These are phyloP conservation scores for Fomitopsis pulvina DNA, from an alignment of 768 basidiomycete genomes.

Conservation along the genomic window DNA sequence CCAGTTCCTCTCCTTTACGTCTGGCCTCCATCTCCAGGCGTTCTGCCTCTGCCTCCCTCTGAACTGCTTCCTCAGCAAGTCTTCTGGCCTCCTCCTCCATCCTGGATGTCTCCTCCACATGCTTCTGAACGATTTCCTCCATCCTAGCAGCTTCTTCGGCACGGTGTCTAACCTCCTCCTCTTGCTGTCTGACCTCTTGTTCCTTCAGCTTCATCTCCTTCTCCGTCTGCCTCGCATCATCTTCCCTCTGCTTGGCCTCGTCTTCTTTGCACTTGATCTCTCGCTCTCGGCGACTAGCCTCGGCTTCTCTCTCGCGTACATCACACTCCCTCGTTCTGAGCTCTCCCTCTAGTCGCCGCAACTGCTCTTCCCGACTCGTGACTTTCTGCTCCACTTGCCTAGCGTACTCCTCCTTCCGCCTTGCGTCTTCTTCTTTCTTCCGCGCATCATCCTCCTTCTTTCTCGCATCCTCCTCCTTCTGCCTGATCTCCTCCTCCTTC, in stretches of 20 bases:
- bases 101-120: slow-evolving; percentile 16
- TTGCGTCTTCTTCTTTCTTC: slow-evolving; percentile 11
- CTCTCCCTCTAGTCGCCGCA: slow-evolving; percentile 18
- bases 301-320: slow-evolving; percentile 23
- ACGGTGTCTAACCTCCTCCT: slow-evolving; percentile 13
- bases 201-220: slow-evolving; percentile 15
- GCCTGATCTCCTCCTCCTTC: slow-evolving; percentile 5
- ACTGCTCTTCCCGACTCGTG: slow-evolving; percentile 16
- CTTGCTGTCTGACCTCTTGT: slow-evolving; percentile 8
- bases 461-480: slow-evolving; percentile 5
- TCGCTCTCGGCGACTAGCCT: slow-evolving; percentile 22
- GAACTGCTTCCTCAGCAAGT: slow-evolving; percentile 10
- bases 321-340: slow-evolving; percentile 27
- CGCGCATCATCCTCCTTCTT: slow-evolving; percentile 5
- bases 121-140: slow-evolving; percentile 14
- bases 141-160: slow-evolving; percentile 13
- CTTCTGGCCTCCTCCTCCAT: slow-evolving; percentile 11
- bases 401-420: slow-evolving; percentile 12
- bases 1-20: slow-evolving; percentile 28
- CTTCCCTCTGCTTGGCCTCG: slow-evolving; percentile 24
- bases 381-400: slow-evolving; percentile 13
- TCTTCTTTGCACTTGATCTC: slow-evolving; percentile 27
- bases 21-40: slow-evolving; percentile 27
- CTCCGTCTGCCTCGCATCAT: slow-evolving; percentile 25
- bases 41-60: slow-evolving; percentile 18